Evolutionary conservation across 495 filamentous ascomycete species (phyloP).

Genomic region (Neurospora sp.): DNA sequence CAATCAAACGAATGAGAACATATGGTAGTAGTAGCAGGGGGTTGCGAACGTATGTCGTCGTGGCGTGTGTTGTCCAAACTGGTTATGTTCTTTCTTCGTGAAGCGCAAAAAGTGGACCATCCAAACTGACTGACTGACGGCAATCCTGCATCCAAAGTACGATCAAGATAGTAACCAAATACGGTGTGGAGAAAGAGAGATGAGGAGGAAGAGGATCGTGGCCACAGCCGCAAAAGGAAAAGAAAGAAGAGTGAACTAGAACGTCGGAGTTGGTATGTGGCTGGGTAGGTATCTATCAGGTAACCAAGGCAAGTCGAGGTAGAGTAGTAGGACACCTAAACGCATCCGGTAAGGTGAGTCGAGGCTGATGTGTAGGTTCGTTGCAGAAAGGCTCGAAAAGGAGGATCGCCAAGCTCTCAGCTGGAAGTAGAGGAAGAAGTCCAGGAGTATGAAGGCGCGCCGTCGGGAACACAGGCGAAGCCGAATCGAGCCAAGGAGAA

Average conservation of each 20-base stretch:
- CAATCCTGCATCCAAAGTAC: neutral
- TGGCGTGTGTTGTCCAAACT: neutral
- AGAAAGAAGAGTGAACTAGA: neutral
- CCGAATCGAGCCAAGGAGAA: neutral
- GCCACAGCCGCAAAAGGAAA: neutral
- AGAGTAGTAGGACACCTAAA: neutral
- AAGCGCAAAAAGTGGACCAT: neutral
- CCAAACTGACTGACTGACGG: neutral
- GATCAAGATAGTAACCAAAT: neutral
- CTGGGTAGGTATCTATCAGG: neutral
- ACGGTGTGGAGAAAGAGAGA: neutral
- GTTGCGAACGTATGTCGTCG: neutral
- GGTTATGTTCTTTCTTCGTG: neutral
- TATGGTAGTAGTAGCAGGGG: neutral
- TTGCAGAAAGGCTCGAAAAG: neutral
- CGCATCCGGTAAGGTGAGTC: neutral
- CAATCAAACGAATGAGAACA: neutral
- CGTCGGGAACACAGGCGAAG: neutral
- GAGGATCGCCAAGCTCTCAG: neutral
- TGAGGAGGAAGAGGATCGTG: neutral
- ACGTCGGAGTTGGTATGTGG: neutral
- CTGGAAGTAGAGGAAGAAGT: neutral
- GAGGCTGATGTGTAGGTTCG: neutral
- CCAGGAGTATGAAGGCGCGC: neutral
- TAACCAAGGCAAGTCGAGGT: neutral